These are phyloP conservation scores for Ogataea haglerorum DNA, from an alignment of 805 yeast genomes.

Conservation along the genomic window DNA sequence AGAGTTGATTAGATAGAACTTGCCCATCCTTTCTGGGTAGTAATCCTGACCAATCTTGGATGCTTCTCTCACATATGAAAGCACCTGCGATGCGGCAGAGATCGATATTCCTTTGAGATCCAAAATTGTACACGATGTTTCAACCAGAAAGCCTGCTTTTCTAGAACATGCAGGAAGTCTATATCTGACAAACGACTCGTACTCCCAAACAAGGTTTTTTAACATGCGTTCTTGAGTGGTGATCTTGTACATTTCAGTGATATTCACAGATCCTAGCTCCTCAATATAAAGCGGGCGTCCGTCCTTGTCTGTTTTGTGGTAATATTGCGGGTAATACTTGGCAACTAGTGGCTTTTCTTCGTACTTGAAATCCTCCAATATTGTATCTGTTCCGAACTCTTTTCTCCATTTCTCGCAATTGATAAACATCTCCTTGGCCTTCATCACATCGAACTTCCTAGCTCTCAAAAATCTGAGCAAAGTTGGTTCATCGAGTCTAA, in stretches of 20 bases:
- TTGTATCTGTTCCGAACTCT: slow-evolving; percentile 81
- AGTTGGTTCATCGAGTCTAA: slow-evolving; percentile 84
- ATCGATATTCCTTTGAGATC: slow-evolving; percentile 94
- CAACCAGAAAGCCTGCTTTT: slow-evolving; percentile 70
- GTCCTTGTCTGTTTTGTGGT: slow-evolving; percentile 94
- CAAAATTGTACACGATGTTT: slow-evolving; percentile 94
- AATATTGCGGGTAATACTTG: slow-evolving; percentile 89
- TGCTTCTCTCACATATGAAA: slow-evolving; percentile 88
- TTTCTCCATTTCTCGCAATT: slow-evolving; percentile 91
- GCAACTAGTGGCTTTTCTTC: slow-evolving; percentile 92
- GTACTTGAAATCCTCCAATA: slow-evolving; percentile 83
- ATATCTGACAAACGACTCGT: slow-evolving; percentile 79
- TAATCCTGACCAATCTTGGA: slow-evolving; percentile 93
- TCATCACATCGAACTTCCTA: slow-evolving; percentile 82
- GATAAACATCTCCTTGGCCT: slow-evolving; percentile 77
- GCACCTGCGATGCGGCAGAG: slow-evolving; percentile 77
- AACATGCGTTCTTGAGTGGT: slow-evolving; percentile 96
- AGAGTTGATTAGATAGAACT: slow-evolving; percentile 90
- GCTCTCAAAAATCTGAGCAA: slow-evolving; percentile 87
- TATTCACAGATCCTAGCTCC: slow-evolving; percentile 87
- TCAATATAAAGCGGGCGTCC: slow-evolving; percentile 96
- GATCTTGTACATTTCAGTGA: slow-evolving; percentile 86
- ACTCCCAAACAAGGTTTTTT: slow-evolving; percentile 95
- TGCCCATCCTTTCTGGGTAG: slow-evolving; percentile 99
- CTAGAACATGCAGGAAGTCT: slow-evolving; percentile 95